A percentile compares a stretch with the other conserved stretches of the same genome.
phyloP scores from a whole-genome alignment of 768 basidiomycete genomes.

The Saitozyma podzolica region DNA sequence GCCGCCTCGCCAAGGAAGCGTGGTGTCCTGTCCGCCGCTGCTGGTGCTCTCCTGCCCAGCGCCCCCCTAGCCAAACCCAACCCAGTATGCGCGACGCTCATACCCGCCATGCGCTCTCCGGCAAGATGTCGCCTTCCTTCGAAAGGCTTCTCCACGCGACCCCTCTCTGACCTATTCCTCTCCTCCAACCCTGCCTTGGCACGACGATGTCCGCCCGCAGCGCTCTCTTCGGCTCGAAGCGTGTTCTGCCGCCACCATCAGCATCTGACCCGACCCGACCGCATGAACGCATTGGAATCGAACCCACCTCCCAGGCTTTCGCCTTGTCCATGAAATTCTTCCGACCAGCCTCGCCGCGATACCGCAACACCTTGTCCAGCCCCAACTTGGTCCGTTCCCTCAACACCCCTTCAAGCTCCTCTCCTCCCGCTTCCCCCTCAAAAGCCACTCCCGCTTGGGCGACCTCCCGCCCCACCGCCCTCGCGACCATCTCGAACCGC shows the following conservation, averaged over 20 bases:
- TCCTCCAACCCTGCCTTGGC: not conserved
- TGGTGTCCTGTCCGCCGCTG: constrained; percentile 3
- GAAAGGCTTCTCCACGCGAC: constrained; percentile 12
- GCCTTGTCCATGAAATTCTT: constrained; percentile 40
- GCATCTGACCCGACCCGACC: not conserved
- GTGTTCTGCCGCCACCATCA: not conserved
- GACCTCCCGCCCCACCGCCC: constrained; percentile 78
- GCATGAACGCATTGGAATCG: not conserved
- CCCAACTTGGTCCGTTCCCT: constrained; percentile 32
- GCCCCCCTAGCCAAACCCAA: constrained; percentile 24
- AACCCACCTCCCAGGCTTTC: constrained; percentile 44
- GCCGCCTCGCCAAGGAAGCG: constrained; percentile 9
- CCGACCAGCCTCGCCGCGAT: constrained; percentile 29
- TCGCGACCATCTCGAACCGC: constrained; percentile 81
- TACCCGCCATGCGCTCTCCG: constrained; percentile 27
- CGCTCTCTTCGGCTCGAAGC: constrained; percentile 11
- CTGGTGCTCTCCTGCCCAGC: constrained; percentile 6
- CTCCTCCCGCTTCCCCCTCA: constrained; percentile 9
- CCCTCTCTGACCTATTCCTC: not conserved
- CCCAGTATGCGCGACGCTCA: constrained; percentile 20
- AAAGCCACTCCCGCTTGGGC: constrained; percentile 6
- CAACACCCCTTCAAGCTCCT: constrained; percentile 24
- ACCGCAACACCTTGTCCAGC: constrained; percentile 41
- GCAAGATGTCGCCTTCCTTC: constrained; percentile 16
- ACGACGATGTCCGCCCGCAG: constrained; percentile 8